These are phyloP conservation scores for Dovyalis caffra DNA, from an alignment of 345 rosid species.

Conservation along the genomic window DNA sequence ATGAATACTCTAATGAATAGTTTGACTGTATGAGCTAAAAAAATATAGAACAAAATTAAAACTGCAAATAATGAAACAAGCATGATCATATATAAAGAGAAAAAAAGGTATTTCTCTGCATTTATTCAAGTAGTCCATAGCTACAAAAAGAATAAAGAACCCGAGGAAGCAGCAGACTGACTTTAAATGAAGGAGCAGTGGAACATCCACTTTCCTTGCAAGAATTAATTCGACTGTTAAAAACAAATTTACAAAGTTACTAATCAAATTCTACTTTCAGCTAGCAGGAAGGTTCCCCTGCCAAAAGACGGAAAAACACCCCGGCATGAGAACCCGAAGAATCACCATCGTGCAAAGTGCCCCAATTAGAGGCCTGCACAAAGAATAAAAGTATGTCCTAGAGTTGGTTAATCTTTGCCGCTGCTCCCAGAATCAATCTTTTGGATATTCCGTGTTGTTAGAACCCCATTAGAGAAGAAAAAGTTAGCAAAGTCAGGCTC, in stretches of 20 bases:
- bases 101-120: slow-evolving; percentile 23
- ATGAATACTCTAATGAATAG: not conserved
- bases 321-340: slow-evolving; percentile 55
- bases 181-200: slow-evolving; percentile 18
- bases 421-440: slow-evolving; percentile 47
- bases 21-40: not conserved
- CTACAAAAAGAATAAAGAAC: slow-evolving; percentile 46
- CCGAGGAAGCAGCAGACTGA: slow-evolving; percentile 40
- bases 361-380: slow-evolving; percentile 48
- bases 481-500: slow-evolving; percentile 50
- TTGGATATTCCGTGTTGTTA: slow-evolving; percentile 40
- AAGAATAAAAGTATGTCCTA: slow-evolving; percentile 54
- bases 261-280: slow-evolving; percentile 38
- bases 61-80: not conserved
- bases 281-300: slow-evolving; percentile 46
- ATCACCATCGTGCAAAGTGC: slow-evolving; percentile 38
- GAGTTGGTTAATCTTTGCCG: slow-evolving; percentile 39
- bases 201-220: slow-evolving; percentile 31
- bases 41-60: not conserved
- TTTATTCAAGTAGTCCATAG: slow-evolving; percentile 33
- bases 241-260: slow-evolving; percentile 38
- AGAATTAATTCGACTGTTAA: slow-evolving; percentile 18
- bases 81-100: not conserved
- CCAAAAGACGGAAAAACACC: slow-evolving; percentile 46
- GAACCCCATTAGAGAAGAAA: slow-evolving; percentile 49